Conservation (phyloP, 805 yeast species). For the Myxozyma monticola region DNA sequence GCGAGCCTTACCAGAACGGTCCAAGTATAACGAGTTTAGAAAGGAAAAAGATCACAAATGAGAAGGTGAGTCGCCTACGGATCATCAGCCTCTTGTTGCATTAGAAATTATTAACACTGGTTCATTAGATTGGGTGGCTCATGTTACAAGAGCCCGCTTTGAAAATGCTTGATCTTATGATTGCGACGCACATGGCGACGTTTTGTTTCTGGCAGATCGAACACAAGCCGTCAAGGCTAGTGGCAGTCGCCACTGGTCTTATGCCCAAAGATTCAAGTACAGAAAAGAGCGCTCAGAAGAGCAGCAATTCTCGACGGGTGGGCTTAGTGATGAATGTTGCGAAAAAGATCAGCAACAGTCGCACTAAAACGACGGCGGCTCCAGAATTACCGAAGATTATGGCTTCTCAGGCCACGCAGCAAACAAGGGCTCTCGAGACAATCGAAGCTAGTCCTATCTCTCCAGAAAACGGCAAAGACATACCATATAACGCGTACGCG, state of each 20-base stretch:
- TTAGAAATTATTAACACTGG: not conserved
- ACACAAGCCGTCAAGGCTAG: constrained; percentile 12
- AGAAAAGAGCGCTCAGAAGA: not conserved
- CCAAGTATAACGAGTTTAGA: constrained; percentile 13
- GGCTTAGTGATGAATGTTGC: constrained; percentile 3
- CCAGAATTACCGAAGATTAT: no score
- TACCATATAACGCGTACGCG: no score
- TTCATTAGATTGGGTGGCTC: constrained; percentile 21
- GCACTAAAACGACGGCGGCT: no score
- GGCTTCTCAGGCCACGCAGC: no score
- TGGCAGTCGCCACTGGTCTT: constrained; percentile 23
- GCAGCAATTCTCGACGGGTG: not conserved
- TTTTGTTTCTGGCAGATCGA: constrained; percentile 23
- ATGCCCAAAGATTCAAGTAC: constrained; percentile 1
- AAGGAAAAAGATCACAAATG: constrained; percentile 1
- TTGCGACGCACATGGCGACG: constrained; percentile 21
- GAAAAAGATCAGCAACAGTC: not conserved
- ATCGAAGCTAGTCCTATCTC: no score
- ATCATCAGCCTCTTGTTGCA: not conserved
- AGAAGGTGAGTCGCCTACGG: constrained; percentile 17
- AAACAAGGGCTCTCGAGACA: no score
- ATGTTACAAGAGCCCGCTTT: constrained; percentile 13
- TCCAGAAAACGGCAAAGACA: no score
- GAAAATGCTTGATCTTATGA: constrained; percentile 26
- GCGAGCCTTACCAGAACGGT: constrained; percentile 1